Base-by-base conservation (phyloP, 768 basidiomycete genomes). In the Holtermannia corniformis region DNA sequence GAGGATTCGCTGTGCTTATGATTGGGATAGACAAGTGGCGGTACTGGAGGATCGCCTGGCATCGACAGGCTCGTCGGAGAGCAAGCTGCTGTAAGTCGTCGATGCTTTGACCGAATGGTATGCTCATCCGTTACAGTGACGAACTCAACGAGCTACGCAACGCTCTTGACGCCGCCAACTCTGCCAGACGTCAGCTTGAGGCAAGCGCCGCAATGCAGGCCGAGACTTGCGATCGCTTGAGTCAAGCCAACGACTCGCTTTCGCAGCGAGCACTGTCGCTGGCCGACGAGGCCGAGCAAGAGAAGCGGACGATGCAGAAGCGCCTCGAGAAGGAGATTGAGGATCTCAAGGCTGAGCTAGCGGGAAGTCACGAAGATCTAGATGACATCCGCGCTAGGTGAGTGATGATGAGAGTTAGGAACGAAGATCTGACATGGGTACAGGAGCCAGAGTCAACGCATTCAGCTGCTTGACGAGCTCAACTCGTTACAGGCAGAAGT, bases 361-460 rank as follows among this genome's bases (percentile, higher is more conserved):
- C 74, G 5, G 84, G 83, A 50, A 76, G 78, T 46, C 77, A 79
- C 61, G 78, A 78, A 44, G 78, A 81, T 48, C 76, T 90, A 44
- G 78, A 80, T 46, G 76, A 78, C n/a, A 32, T 52, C n/a, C 27
- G 51, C 16, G 23, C 58, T 1, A 51, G 50, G 52, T 54, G 12
- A 24, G 45, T 47, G 13, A 22, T 12, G 11, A 12, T 22, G 37
- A 11, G 32, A 7, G 32, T 37, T 37, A 7, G 32, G 16, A 16
- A 37, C 32, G 32, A 7, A 7, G 32, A 37, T 7, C 22, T 44
- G n/a, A 24, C 56, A 59, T 28, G 55, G 61, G 63, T 82, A 80
- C 23, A 85, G 91, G 66, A 87, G 91, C 64, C 85, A 89, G 73
- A 79, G 77, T 7, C 90, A 92, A 74, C 78, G 84, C 58, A 81